phyloP scores from a whole-genome alignment of 352 stramenopile species.

The Pythium sukuiense region DNA sequence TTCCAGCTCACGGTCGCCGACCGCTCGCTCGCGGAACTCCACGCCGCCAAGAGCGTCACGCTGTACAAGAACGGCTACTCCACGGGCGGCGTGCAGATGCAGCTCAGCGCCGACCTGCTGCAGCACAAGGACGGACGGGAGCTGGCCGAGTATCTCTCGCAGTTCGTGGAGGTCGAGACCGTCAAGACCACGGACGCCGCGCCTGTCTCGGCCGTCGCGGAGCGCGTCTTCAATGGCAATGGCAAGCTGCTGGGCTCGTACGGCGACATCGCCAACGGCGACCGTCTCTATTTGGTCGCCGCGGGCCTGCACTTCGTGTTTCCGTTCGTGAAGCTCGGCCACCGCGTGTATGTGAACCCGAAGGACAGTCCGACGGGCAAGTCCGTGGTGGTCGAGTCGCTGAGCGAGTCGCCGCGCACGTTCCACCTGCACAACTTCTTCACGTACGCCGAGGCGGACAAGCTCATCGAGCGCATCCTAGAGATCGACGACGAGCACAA shows the following conservation, averaged over 20 bases:
- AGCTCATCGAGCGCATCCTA: slow-evolving; percentile 75
- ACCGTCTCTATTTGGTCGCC: slow-evolving; percentile 76
- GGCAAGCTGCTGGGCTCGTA: slow-evolving; percentile 56
- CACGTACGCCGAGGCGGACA: slow-evolving; percentile 71
- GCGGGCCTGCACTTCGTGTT: slow-evolving; percentile 71
- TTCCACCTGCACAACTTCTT: slow-evolving; percentile 91
- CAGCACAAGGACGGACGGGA: slow-evolving; percentile 46
- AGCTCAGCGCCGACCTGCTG: slow-evolving; percentile 61
- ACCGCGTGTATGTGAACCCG: slow-evolving; percentile 60
- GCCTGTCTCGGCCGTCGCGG: slow-evolving; percentile 42
- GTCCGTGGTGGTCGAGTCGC: slow-evolving; percentile 69
- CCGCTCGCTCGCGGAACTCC: slow-evolving; percentile 42
- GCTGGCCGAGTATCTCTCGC: slow-evolving; percentile 77
- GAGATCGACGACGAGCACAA: slow-evolving; percentile 81
- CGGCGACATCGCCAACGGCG: slow-evolving; percentile 47
- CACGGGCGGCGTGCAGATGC: slow-evolving; percentile 69
- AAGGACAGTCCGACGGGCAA: slow-evolving; percentile 55
- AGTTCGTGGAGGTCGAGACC: slow-evolving; percentile 76
- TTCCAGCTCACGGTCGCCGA: slow-evolving; percentile 67
- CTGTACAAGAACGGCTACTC: slow-evolving; percentile 83
- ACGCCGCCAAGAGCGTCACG: slow-evolving; percentile 63
- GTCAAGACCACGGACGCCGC: slow-evolving; percentile 30
- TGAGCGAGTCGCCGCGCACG: slow-evolving; percentile 78
- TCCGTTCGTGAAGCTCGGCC: slow-evolving; percentile 78
- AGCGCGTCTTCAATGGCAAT: slow-evolving; percentile 74